Conservation (phyloP, 129 eudicot species). For the Flaveria trinervia region DNA sequence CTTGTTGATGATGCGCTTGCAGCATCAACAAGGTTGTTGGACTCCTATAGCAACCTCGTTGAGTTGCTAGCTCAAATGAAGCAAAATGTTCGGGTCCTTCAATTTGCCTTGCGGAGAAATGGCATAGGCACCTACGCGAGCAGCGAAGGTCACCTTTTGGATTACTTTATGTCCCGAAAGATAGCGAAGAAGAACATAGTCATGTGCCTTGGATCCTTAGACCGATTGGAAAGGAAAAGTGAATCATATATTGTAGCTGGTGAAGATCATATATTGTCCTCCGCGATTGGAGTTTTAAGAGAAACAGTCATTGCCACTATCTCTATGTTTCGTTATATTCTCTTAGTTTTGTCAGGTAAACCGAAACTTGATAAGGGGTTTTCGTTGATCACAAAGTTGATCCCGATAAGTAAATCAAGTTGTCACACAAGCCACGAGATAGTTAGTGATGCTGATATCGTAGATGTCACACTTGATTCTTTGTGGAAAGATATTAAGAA, state of each 20-base stretch:
- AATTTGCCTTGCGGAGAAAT: conserved; percentile 57
- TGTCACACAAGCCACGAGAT: conserved; percentile 19
- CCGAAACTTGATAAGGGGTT: conserved; percentile 17
- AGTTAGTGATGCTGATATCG: conserved; percentile 17
- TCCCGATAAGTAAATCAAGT: conserved; percentile 4
- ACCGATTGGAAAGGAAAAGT: conserved; percentile 16
- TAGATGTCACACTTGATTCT: conserved; percentile 29
- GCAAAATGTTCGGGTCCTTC: conserved; percentile 47
- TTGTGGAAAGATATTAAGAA: conserved; percentile 18
- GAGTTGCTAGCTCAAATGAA: conserved; percentile 39
- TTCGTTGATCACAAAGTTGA: conserved; percentile 23
- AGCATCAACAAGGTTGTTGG: conserved; percentile 22
- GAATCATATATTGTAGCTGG: not conserved
- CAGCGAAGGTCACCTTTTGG: not conserved
- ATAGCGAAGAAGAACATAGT: conserved; percentile 18
- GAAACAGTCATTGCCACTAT: conserved; percentile 33
- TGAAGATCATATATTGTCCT: conserved; percentile 28
- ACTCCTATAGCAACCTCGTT: conserved; percentile 21
- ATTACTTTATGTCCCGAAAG: conserved; percentile 6
- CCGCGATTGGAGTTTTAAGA: conserved; percentile 31
- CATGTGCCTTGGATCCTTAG: conserved; percentile 1
- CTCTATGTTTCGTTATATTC: conserved; percentile 34
- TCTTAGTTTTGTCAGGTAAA: conserved; percentile 29
- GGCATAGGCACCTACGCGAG: conserved; percentile 14
- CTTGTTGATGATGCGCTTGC: conserved; percentile 22